Conservation (phyloP, 108 stramenopile genomes). For the Skeletonema costatum region DNA sequence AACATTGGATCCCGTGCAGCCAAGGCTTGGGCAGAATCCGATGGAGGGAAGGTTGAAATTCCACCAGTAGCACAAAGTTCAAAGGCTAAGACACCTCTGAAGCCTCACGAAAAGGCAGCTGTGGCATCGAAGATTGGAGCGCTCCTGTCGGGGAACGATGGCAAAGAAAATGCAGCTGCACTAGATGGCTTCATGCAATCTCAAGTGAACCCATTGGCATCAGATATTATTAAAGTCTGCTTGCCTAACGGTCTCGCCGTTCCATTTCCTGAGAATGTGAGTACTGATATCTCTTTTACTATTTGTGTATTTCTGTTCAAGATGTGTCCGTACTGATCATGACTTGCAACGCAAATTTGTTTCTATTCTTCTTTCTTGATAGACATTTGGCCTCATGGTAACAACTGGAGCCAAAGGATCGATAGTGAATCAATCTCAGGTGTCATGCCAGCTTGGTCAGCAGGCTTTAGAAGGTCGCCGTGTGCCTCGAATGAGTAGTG, state of each 20-base stretch:
- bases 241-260: conserved; percentile 95
- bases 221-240: conserved; percentile 94
- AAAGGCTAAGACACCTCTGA: conserved; percentile 57
- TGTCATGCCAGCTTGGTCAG: conserved; percentile 98
- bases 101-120: conserved; percentile 83
- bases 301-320: background rate
- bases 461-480: conserved; percentile 99
- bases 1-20: conserved; percentile 83
- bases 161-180: conserved; percentile 80
- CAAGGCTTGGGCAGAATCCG: conserved; percentile 93
- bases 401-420: conserved; percentile 99
- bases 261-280: conserved; percentile 95
- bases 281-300: conserved; percentile 7
- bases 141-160: conserved; percentile 83
- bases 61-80: conserved; percentile 50
- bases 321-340: background rate
- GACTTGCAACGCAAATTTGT: background rate
- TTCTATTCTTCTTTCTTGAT: background rate
- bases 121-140: conserved; percentile 76
- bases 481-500: conserved; percentile 96
- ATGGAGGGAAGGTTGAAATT: conserved; percentile 90
- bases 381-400: conserved; percentile 97
- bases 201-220: conserved; percentile 90
- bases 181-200: conserved; percentile 97
- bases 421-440: conserved; percentile 98